Percentiles rank a stretch among this genome's conserved stretches.
Evolutionary conservation across 192 early-diverging fungal species (phyloP).

Genomic region (Allomyces macrogynus): DNA sequence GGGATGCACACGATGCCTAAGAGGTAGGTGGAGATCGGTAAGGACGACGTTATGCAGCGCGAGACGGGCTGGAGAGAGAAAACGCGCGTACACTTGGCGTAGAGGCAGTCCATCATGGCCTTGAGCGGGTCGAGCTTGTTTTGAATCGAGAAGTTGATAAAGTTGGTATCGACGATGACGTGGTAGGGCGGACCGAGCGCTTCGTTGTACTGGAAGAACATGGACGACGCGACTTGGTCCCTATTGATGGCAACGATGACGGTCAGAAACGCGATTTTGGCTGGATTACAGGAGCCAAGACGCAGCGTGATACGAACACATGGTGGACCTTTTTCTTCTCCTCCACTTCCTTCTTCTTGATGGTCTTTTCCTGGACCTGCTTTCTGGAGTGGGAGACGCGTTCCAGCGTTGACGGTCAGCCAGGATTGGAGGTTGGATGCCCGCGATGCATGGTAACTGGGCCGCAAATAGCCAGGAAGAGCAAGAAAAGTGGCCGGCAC

Average conservation of each 20-base stretch:
- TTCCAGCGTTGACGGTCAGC: too few relatives aligned
- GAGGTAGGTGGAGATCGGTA: not conserved
- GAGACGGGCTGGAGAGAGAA: not conserved
- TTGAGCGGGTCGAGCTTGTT: constrained; percentile 94
- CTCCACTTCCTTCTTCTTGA: constrained; percentile 44
- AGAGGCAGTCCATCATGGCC: constrained; percentile 98
- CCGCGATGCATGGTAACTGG: not conserved
- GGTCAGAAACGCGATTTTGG: not conserved
- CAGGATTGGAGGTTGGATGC: too few relatives aligned
- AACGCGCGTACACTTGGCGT: constrained; percentile 56
- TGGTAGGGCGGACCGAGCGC: constrained; percentile 91
- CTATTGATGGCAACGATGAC: constrained; percentile 15
- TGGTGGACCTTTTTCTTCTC: constrained; percentile 47
- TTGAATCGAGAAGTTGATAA: constrained; percentile 98
- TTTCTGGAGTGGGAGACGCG: constrained; percentile 14
- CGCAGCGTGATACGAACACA: constrained; percentile 23
- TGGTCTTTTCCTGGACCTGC: constrained; percentile 38
- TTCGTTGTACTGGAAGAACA: constrained; percentile 96
- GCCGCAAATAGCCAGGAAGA: not conserved
- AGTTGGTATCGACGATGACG: constrained; percentile 93
- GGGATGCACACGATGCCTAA: constrained; percentile 81
- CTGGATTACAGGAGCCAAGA: not conserved
- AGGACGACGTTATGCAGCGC: not conserved
- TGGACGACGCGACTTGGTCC: constrained; percentile 68
- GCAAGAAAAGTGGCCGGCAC: constrained; percentile 5